Percentiles rank a stretch among this genome's conserved stretches.
Evolutionary conservation across 345 rosid species (phyloP).

Genomic region (Ceriops tagal): DNA sequence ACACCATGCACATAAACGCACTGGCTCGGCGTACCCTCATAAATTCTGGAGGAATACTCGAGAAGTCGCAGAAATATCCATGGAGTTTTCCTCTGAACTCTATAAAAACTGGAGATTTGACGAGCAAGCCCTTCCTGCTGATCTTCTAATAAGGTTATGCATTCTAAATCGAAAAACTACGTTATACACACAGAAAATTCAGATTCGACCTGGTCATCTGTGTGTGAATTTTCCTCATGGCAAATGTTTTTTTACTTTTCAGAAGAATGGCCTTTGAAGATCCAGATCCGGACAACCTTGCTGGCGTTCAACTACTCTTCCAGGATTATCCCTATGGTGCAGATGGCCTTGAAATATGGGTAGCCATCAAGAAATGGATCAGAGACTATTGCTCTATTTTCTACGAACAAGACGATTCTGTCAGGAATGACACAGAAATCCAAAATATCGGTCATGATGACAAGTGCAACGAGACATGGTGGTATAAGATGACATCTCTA

Average conservation of each 20-base stretch:
- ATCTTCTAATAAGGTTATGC: slow-evolving; percentile 51
- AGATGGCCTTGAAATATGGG: slow-evolving; percentile 62
- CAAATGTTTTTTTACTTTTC: slow-evolving; percentile 15
- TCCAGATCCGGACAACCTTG: slow-evolving; percentile 32
- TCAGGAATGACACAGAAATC: slow-evolving; percentile 44
- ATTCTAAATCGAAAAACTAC: background rate
- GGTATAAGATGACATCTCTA: slow-evolving; percentile 39
- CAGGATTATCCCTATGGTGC: slow-evolving; percentile 60
- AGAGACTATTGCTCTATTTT: slow-evolving; percentile 45
- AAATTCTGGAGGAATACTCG: slow-evolving; percentile 57
- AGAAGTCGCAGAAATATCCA: slow-evolving; percentile 43
- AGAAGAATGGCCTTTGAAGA: slow-evolving; percentile 51
- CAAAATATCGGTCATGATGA: slow-evolving; percentile 52
- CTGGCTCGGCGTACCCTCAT: slow-evolving; percentile 43
- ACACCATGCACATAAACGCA: slow-evolving; percentile 64
- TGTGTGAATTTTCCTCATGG: background rate
- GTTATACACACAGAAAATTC: no score
- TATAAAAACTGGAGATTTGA: slow-evolving; percentile 66
- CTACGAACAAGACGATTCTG: slow-evolving; percentile 42
- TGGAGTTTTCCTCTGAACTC: slow-evolving; percentile 51
- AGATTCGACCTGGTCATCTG: background rate
- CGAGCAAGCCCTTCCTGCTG: slow-evolving; percentile 55
- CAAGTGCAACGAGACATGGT: slow-evolving; percentile 45
- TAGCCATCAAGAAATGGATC: slow-evolving; percentile 51
- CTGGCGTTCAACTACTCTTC: slow-evolving; percentile 42